Evolutionary conservation across 106 monocot species (phyloP), one percentile per base, ranked within the genome.

Genomic region (Phalaenopsis aphrodite): DNA sequence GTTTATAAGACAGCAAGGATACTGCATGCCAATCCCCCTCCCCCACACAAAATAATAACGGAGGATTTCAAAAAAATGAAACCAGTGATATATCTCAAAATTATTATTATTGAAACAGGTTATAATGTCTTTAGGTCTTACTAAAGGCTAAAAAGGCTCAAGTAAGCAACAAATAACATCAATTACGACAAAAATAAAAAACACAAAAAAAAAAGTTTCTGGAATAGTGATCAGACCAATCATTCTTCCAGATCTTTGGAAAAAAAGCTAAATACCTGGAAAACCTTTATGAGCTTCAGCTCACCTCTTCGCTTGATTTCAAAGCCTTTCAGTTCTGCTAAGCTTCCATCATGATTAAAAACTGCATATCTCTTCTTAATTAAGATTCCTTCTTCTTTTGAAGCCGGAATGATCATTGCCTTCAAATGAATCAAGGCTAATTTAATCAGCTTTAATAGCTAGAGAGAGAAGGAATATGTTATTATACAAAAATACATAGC

Each of bases 361-460:
- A 98, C 98, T 76, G 98, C 98, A 89, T 98, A 98, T 68, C 98
- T 89, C 81, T 98, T 98, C 80, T 98, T 98, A 41, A 98, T 92
- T 80, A 98, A 88, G 55, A 98, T 87, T 16, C 98, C 98, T 87
- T 98, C 98, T 90, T 91, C 98, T 76, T 98, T 98, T 80, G 98
- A 98, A 77, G 98, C 98, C 15, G 98, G 98, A 57, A 98, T 87
- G 42, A 98, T 93, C 98, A 98, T 98, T 75, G 98, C 96, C 96
- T 94, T 78, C 75, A 55, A 56, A 83, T 78, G 47, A 15, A 47
- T 55, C 16, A 11, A 86, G 79, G 56, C 14, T 37, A 57, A 66
- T 36, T 37, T 16, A 3, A 57, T 74, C 41, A 74, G 69, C 12
- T 30, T 30, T 69, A 30, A 38, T 11, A 74, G 16, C 18, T 74